Percentiles rank a stretch among this genome's conserved stretches.
Conservation (phyloP, 306 rosid genomes). For the Clitoria ternatea region DNA sequence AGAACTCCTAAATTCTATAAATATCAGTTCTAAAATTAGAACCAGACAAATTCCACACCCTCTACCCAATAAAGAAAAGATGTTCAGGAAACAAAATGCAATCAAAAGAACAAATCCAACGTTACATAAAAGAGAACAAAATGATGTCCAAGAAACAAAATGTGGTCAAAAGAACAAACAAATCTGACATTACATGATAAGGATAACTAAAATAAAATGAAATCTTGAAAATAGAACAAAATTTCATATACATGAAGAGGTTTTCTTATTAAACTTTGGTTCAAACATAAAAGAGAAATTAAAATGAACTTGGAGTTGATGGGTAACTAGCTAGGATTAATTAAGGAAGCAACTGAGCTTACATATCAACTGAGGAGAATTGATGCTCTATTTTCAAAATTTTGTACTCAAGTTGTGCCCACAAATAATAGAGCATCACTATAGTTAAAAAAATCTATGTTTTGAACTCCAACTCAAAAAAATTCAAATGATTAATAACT, state of each 20-base stretch:
- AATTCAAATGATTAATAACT: too few species aligned
- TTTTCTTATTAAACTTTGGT: background rate
- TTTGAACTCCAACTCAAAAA: too few species aligned
- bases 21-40: background rate
- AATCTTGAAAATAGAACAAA: background rate
- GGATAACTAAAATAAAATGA: background rate
- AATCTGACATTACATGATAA: background rate
- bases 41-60: background rate
- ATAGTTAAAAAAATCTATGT: too few species aligned
- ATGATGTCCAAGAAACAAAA: too few species aligned
- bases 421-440: too few species aligned
- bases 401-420: too few species aligned
- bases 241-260: background rate
- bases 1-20: background rate
- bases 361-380: too few species aligned
- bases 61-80: background rate
- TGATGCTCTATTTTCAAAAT: too few species aligned
- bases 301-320: slow-evolving; percentile 7
- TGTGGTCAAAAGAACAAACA: too few species aligned
- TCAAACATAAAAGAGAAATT: background rate
- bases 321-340: background rate
- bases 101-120: background rate
- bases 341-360: too few species aligned
- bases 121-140: too few species aligned
- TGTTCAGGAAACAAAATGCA: background rate